These are phyloP conservation scores for Apiospora hydei DNA, from an alignment of 2,329 filamentous ascomycete species.

Conservation along the genomic window DNA sequence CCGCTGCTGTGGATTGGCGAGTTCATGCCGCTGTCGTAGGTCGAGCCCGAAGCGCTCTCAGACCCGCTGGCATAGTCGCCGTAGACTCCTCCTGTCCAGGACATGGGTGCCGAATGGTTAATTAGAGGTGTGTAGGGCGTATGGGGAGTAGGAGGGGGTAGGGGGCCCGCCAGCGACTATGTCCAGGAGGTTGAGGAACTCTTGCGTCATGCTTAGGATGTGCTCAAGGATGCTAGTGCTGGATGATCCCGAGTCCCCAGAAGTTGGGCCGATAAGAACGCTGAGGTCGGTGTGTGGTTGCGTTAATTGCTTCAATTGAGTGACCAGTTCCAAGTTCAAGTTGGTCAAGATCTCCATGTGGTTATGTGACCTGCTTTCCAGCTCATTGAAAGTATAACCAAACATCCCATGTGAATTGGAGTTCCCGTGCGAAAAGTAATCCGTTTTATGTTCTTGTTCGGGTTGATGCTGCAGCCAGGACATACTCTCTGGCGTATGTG, in stretches of 20 bases:
- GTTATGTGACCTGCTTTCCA: background rate
- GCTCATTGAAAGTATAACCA: background rate
- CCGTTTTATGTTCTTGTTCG: background rate
- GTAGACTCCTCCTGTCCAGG: background rate
- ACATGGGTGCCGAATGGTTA: background rate
- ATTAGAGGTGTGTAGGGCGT: background rate
- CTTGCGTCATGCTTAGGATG: slow-evolving; percentile 10
- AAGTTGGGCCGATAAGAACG: background rate
- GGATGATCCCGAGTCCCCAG: background rate
- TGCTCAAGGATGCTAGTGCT: background rate
- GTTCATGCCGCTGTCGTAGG: slow-evolving; percentile 8
- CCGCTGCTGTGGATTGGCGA: background rate
- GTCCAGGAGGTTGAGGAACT: slow-evolving; percentile 8
- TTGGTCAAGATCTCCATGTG: slow-evolving; percentile 5
- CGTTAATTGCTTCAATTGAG: background rate
- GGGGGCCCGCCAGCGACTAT: background rate
- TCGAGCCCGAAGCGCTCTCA: background rate
- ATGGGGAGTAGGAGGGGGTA: background rate
- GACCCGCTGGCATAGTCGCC: background rate
- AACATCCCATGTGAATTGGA: background rate
- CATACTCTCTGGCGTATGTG: background rate
- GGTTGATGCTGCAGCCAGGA: background rate
- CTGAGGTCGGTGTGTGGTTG: background rate
- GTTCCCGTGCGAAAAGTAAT: background rate
- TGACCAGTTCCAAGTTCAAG: background rate